phyloP scores from a whole-genome alignment of 306 rosid genomes.

The Ceratonia siliqua region DNA sequence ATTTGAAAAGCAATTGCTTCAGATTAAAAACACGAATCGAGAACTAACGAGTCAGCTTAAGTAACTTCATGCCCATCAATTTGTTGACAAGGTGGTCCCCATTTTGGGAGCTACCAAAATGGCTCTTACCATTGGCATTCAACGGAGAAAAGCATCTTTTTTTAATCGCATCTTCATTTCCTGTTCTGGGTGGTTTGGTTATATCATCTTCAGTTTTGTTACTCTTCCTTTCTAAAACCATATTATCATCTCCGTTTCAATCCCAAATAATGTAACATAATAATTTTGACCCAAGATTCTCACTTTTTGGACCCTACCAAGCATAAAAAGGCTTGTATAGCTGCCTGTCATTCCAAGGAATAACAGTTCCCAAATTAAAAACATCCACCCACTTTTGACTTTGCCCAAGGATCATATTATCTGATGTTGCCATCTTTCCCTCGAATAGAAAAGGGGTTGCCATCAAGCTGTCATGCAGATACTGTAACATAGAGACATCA shows the following conservation, averaged over 20 bases:
- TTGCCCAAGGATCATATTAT: constrained; percentile 12
- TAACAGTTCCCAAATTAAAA: constrained; percentile 36
- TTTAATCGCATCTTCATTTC: constrained; percentile 1
- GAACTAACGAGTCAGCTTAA: constrained; percentile 21
- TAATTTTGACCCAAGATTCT: constrained; percentile 9
- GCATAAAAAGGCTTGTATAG: constrained; percentile 29
- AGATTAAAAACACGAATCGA: constrained; percentile 19
- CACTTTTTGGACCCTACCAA: constrained; percentile 12
- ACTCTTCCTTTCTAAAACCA: not conserved
- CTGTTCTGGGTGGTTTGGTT: not conserved
- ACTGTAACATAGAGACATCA: not conserved
- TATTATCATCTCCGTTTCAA: not conserved
- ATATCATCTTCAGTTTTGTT: not conserved
- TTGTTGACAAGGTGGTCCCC: constrained; percentile 44
- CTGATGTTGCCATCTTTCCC: constrained; percentile 29
- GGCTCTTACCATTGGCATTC: constrained; percentile 25
- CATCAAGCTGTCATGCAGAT: constrained; percentile 40
- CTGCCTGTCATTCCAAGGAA: constrained; percentile 42
- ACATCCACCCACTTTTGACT: constrained; percentile 34
- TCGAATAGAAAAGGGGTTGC: not conserved
- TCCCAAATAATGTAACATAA: not conserved
- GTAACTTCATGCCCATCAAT: constrained; percentile 16
- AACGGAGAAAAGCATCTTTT: constrained; percentile 2
- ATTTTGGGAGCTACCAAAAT: constrained; percentile 22
- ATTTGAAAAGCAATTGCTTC: not conserved